phyloP scores from a whole-genome alignment of 352 stramenopile species.

The Aphanomyces stellatus region DNA sequence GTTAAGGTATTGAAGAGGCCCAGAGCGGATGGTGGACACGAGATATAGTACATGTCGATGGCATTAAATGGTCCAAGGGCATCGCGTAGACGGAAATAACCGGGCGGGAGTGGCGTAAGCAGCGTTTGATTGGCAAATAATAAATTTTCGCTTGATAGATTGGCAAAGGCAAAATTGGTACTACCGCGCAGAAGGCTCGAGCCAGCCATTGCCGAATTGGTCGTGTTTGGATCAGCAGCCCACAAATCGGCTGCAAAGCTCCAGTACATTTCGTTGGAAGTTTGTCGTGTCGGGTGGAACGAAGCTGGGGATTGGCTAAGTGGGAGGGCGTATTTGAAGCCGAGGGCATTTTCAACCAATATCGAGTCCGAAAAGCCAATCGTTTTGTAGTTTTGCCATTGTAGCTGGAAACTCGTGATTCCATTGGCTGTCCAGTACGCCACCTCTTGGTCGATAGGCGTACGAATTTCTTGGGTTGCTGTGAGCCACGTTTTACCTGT shows the following conservation, averaged over 20 bases:
- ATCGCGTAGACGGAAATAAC: neutral
- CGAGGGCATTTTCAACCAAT: neutral
- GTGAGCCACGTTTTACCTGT: neutral
- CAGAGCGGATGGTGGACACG: neutral
- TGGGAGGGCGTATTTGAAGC: neutral
- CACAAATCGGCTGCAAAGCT: neutral
- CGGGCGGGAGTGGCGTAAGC: neutral
- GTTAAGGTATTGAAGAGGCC: neutral
- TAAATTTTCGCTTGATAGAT: neutral
- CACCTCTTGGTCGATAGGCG: neutral
- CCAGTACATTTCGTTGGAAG: slow-evolving; percentile 9
- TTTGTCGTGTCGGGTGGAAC: neutral
- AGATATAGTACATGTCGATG: neutral
- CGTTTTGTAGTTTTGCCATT: slow-evolving; percentile 18
- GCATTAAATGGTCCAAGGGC: neutral
- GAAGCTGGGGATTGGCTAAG: neutral
- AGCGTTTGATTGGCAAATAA: neutral
- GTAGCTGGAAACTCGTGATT: neutral
- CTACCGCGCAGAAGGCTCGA: neutral
- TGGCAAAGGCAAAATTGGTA: slow-evolving; percentile 1
- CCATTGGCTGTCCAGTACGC: neutral
- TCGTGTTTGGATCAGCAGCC: neutral
- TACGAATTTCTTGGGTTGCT: neutral
- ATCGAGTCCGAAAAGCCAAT: neutral
- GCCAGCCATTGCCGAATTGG: neutral